Conservation (phyloP, 805 yeast species). For the Saturnispora dispora region DNA sequence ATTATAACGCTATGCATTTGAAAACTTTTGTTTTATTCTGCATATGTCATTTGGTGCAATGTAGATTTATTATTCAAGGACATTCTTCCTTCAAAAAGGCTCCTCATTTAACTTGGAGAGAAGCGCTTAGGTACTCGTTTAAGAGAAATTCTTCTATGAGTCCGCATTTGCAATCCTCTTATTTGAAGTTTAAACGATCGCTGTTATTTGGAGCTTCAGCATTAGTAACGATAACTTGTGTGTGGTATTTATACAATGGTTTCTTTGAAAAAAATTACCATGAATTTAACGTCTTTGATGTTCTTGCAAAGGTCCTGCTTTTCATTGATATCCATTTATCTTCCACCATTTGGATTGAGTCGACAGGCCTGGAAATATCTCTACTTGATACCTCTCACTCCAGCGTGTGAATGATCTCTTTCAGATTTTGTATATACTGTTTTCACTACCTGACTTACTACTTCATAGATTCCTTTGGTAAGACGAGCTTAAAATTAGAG, state of each 20-base stretch:
- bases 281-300: background rate
- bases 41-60: conserved; percentile 20
- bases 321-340: conserved; percentile 8
- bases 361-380: conserved; percentile 5
- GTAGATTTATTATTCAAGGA: conserved; percentile 20
- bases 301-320: conserved; percentile 4
- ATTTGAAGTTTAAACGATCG: conserved; percentile 2
- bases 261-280: background rate
- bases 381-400: conserved; percentile 1
- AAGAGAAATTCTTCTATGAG: background rate
- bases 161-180: background rate
- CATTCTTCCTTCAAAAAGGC: conserved; percentile 4
- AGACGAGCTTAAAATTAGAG: no score
- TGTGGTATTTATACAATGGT: background rate
- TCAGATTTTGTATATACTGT: background rate
- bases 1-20: conserved; percentile 21
- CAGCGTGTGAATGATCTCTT: background rate
- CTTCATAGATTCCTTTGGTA: no score
- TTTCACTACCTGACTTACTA: background rate
- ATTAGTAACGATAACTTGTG: background rate
- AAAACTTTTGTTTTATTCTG: conserved; percentile 22
- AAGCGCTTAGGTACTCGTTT: conserved; percentile 18
- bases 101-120: conserved; percentile 6
- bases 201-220: background rate
- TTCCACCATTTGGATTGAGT: conserved; percentile 8